Evolutionary conservation across 129 eudicot genomes (phyloP).

Genomic region (Artemisia tridentata): DNA sequence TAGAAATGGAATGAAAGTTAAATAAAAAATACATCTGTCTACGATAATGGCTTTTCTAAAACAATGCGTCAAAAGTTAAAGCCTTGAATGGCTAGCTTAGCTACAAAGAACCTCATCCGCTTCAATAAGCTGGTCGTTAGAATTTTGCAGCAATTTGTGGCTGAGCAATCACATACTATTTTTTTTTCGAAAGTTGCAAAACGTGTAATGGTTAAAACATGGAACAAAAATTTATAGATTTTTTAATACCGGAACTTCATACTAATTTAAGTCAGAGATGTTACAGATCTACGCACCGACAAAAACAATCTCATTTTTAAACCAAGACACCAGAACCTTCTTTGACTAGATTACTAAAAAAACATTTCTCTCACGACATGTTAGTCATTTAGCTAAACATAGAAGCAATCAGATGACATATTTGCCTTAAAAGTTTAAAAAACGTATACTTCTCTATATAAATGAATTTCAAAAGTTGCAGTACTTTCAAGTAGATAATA

Average conservation of each 20-base stretch:
- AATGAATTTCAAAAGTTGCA: too few species aligned
- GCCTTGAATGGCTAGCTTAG: neutral
- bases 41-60: neutral
- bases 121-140: neutral
- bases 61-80: neutral
- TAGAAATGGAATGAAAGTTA: neutral
- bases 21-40: neutral
- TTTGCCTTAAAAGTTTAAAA: neutral
- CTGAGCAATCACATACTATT: conserved; percentile 11
- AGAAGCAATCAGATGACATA: neutral
- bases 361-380: neutral
- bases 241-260: too few species aligned
- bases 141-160: neutral
- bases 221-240: neutral
- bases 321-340: neutral
- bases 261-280: neutral
- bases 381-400: neutral
- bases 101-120: neutral
- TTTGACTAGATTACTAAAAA: neutral
- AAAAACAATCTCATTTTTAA: neutral
- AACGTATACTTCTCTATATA: neutral
- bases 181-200: neutral
- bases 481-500: too few species aligned
- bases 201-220: neutral
- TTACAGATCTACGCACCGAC: neutral